Evolutionary conservation across 345 rosid genomes (phyloP).

Genomic region (Rhodamnia argentea): DNA sequence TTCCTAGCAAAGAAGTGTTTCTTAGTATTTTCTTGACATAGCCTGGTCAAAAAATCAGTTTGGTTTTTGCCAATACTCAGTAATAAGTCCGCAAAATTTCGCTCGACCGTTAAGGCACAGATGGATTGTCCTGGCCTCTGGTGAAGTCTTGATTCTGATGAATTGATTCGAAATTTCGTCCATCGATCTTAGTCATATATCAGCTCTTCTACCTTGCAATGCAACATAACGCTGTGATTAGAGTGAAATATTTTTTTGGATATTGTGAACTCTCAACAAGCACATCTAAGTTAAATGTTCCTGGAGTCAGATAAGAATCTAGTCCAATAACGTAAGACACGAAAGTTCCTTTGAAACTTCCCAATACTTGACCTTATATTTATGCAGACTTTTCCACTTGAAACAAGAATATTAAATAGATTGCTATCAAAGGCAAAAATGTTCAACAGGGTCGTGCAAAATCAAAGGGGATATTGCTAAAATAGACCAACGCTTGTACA

Average conservation of each 20-base stretch:
- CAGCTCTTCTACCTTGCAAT: not conserved
- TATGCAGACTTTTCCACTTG: not conserved
- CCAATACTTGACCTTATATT: not conserved
- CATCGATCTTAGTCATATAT: not conserved
- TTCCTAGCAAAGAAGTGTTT: not conserved
- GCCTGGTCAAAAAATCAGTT: not conserved
- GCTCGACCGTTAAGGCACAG: not conserved
- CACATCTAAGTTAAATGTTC: not conserved
- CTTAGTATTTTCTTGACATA: not conserved
- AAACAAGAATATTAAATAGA: not conserved
- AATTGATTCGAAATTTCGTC: not conserved
- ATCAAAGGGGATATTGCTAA: not conserved
- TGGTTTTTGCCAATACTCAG: not conserved
- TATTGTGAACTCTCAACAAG: not conserved
- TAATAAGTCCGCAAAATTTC: accelerated
- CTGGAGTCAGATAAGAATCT: not conserved
- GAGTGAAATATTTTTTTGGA: no score
- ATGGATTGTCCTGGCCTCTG: not conserved
- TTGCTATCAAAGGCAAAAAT: not conserved
- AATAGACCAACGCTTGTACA: not conserved
- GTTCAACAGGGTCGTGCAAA: not conserved
- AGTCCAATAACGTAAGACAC: not conserved
- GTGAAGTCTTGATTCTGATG: not conserved
- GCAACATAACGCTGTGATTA: not conserved
- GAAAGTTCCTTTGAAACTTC: not conserved